Evolutionary conservation across 2,329 filamentous ascomycete genomes (phyloP), one percentile per base, ranked within the genome.

Genomic region (Metarhizium brunneum): DNA sequence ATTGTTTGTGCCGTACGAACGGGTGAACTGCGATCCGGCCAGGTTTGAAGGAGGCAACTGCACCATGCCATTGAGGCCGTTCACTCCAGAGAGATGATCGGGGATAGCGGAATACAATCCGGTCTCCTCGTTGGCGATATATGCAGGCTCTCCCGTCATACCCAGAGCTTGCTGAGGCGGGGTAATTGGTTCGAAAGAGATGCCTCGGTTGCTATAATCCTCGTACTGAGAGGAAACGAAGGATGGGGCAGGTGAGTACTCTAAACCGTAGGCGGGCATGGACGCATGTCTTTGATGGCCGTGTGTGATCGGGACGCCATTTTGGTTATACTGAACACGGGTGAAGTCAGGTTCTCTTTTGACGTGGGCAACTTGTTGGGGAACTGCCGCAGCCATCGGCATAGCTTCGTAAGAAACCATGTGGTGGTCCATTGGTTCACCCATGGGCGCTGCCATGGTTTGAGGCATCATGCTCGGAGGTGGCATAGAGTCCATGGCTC

Each of bases 191-290:
- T 99, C 94, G 69, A 92, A 99, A 2, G 92, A 97, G 66, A 97
- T 85, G 53, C 91, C 94, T 56, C 94, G 88, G 69, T 92, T 92
- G 82, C 90, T 95, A 78, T 96, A 99, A 70, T 97, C 92, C 69
- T 97, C 94, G 66, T 92, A 96, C 66, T 96, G 92, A 1, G 94
- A 97, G n/a, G 94, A 97, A 53, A 96, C 92, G 67, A 97, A 97
- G 1, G 94, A 97, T 2, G 94, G 94, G 0, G 94, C 94, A 54
- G 94, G 94, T 16, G 94, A 99, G 77, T 97, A 99, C 73, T 99
- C 94, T 71, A 97, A 86, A 50, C 76, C 82, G 70, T 95, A 99
- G 20, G 91, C 88, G 52, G 94, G 94, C 91, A 99, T 96, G n/a
- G 94, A 99, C 59, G 92, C 88, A 73, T 97, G 92, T 56, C 94